A percentile compares a stretch with the other conserved stretches of the same genome.
Evolutionary conservation across 1,139 yeast species (phyloP).

Genomic region (Nakaseomyces uthaithaninus): DNA sequence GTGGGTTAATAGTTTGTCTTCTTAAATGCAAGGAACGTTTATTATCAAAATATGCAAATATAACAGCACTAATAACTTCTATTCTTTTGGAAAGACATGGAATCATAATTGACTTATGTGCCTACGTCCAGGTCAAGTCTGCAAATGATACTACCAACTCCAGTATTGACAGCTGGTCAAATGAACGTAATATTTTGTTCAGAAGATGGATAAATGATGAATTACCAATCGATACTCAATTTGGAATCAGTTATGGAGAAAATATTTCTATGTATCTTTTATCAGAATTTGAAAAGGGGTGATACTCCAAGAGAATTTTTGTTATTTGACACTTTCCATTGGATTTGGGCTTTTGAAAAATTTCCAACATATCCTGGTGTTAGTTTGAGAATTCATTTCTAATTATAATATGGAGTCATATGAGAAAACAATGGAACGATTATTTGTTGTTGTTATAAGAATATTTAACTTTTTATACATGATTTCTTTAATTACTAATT

Average conservation of each 20-base stretch:
- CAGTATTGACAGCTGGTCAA: constrained; percentile 62
- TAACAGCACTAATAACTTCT: constrained; percentile 78
- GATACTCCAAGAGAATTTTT: no score
- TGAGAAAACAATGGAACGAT: no score
- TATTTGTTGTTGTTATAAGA: no score
- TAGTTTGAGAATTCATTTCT: no score
- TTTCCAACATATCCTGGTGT: no score
- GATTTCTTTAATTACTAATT: no score
- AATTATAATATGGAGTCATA: no score
- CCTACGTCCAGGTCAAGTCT: constrained; percentile 48
- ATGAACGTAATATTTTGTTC: constrained; percentile 63
- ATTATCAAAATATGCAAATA: constrained; percentile 44
- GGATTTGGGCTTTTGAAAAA: no score
- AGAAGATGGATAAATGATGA: constrained; percentile 44
- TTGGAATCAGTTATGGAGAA: constrained; percentile 59
- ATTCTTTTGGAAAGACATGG: constrained; percentile 76
- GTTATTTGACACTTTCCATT: no score
- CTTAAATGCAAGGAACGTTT: constrained; percentile 54
- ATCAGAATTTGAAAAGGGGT: constrained; percentile 27
- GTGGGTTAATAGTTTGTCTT: constrained; percentile 72
- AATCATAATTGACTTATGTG: constrained; percentile 74
- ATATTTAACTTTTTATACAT: no score
- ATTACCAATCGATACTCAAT: constrained; percentile 36
- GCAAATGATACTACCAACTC: constrained; percentile 35
- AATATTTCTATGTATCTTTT: constrained; percentile 42